Percentiles rank a stretch among this genome's conserved stretches.
These are phyloP conservation scores for Ceratocystis papillata DNA, from an alignment of 2,329 filamentous ascomycete genomes.

Conservation along the genomic window DNA sequence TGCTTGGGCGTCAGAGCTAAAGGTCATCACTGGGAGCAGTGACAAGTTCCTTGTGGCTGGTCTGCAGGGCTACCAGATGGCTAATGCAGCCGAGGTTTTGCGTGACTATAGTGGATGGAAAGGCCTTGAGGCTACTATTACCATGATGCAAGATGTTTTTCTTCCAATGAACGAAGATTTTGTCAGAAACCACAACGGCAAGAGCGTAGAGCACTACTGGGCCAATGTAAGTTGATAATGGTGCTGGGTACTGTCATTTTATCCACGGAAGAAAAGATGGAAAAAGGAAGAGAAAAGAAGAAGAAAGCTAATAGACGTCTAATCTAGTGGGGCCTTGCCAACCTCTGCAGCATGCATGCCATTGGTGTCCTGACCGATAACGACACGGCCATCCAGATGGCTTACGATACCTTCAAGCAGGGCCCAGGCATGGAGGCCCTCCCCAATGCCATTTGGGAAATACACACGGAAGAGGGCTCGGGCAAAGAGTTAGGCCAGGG, in stretches of 20 bases:
- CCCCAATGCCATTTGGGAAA: background rate
- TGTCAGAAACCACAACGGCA: background rate
- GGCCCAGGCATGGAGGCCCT: background rate
- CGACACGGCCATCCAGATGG: background rate
- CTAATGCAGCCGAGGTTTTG: constrained; percentile 38
- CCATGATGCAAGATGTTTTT: constrained; percentile 31
- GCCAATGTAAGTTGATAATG: background rate
- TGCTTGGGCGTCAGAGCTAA: constrained; percentile 33
- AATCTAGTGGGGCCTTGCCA: background rate
- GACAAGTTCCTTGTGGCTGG: constrained; percentile 36
- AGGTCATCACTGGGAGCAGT: constrained; percentile 29
- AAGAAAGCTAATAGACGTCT: background rate
- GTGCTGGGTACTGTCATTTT: too few relatives aligned
- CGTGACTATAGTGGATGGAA: constrained; percentile 29
- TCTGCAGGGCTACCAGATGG: constrained; percentile 38
- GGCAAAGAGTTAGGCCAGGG: background rate
- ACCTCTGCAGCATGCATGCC: background rate
- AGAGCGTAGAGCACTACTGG: background rate
- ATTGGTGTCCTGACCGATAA: background rate
- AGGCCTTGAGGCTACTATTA: constrained; percentile 19
- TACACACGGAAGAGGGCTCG: background rate
- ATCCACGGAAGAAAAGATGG: too few relatives aligned
- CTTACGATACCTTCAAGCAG: background rate
- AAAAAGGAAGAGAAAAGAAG: background rate
- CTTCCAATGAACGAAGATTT: background rate